Evolutionary conservation across 805 yeast species (phyloP).

Genomic region (Nakazawaea peltata): DNA sequence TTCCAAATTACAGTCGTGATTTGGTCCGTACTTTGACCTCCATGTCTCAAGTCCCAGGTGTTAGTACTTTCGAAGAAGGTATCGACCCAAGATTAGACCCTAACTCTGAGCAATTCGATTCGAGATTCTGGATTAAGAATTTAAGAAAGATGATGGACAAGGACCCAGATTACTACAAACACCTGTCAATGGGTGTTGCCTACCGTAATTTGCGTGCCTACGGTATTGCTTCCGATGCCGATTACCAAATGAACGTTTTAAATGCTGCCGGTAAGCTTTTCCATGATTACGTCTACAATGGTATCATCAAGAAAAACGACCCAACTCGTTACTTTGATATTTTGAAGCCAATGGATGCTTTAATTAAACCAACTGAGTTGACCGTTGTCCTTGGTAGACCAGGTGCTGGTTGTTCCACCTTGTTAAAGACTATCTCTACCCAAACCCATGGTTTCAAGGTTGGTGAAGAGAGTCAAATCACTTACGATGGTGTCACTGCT

Average conservation of each 20-base stretch:
- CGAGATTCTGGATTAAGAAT: slow-evolving; percentile 63
- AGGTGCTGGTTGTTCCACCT: slow-evolving; percentile 73
- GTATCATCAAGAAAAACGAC: slow-evolving; percentile 15
- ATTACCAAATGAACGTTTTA: slow-evolving; percentile 52
- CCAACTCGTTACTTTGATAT: slow-evolving; percentile 35
- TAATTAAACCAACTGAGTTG: slow-evolving; percentile 53
- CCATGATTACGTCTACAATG: slow-evolving; percentile 19
- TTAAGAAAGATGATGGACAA: slow-evolving; percentile 41
- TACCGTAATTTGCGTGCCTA: slow-evolving; percentile 51
- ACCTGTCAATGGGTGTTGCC: slow-evolving; percentile 50
- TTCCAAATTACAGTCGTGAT: slow-evolving; percentile 10
- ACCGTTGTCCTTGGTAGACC: slow-evolving; percentile 75
- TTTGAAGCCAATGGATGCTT: slow-evolving; percentile 59
- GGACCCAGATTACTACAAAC: slow-evolving; percentile 59
- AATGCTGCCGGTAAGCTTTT: slow-evolving; percentile 31
- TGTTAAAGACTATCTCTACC: slow-evolving; percentile 50
- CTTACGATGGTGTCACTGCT: slow-evolving; percentile 49
- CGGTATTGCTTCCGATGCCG: slow-evolving; percentile 63
- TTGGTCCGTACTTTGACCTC: slow-evolving; percentile 32
- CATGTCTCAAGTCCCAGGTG: slow-evolving; percentile 47
- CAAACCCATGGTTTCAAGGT: slow-evolving; percentile 54
- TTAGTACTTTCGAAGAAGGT: slow-evolving; percentile 25
- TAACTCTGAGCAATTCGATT: slow-evolving; percentile 44
- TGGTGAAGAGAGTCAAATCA: slow-evolving; percentile 34
- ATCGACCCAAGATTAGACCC: slow-evolving; percentile 48